Evolutionary conservation across 2,329 filamentous ascomycete species (phyloP).

Genomic region (Endocalyx cinctus): DNA sequence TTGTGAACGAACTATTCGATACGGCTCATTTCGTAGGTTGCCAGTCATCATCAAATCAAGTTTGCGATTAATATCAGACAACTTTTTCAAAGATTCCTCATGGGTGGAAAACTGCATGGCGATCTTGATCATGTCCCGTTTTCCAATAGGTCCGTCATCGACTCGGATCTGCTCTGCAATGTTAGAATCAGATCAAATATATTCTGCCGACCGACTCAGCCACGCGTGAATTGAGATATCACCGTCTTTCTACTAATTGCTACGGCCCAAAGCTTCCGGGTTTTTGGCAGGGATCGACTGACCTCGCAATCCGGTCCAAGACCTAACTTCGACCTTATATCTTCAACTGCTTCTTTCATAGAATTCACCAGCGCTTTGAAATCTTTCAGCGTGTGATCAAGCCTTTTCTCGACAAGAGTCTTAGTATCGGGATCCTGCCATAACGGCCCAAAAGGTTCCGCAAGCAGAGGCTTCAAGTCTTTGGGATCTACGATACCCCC

Average conservation of each 20-base stretch:
- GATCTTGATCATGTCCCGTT: constrained; percentile 11
- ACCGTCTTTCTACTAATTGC: constrained; percentile 19
- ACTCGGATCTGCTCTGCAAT: not conserved
- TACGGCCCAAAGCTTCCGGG: constrained; percentile 9
- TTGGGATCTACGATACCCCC: constrained; percentile 14
- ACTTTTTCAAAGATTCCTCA: constrained; percentile 4
- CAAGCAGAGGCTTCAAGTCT: constrained; percentile 25
- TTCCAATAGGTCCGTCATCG: not conserved
- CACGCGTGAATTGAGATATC: constrained; percentile 13
- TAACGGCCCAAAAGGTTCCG: constrained; percentile 19
- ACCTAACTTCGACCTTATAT: constrained; percentile 12
- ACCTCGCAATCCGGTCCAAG: constrained; percentile 18
- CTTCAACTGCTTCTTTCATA: constrained; percentile 18
- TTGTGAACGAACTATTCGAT: constrained; percentile 14
- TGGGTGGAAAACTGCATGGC: not conserved
- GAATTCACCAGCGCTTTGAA: constrained; percentile 21
- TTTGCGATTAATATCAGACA: constrained; percentile 16
- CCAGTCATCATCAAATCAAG: constrained; percentile 18
- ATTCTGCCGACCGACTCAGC: too few species aligned
- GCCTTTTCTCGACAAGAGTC: constrained; percentile 16
- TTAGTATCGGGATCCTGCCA: constrained; percentile 20
- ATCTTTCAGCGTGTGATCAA: constrained; percentile 11
- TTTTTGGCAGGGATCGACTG: not conserved
- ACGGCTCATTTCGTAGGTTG: constrained; percentile 11
- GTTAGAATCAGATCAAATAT: too few species aligned